Base-by-base conservation (phyloP, 352 stramenopile genomes). In the Saprolegnia diclina region DNA sequence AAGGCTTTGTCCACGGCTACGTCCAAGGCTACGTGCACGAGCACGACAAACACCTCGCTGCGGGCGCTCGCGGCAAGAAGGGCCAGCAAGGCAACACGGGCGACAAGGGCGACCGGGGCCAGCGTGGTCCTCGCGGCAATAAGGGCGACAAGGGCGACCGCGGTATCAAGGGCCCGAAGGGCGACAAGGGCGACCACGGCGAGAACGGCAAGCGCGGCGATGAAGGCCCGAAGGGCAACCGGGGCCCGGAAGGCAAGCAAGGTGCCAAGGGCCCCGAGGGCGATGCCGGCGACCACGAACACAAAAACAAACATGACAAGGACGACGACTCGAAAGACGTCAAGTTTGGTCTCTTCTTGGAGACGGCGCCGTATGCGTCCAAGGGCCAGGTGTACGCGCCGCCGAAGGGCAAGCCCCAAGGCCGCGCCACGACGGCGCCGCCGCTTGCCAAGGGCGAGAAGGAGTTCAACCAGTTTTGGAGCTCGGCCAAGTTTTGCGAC, bases 381-480 rank as follows among this genome's bases (percentile, higher is more conserved):
- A 22, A 54, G 24, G 46, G n/a, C n/a, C n/a, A n/a, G n/a, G n/a
- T n/a, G n/a, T n/a, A n/a, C 29, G 29, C 29, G 29, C 29, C 29
- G 29, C 29, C 29, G 29, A 35, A 35, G 29, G 2, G 29, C 29
- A 35, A 35, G 2, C 29, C 29, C 2, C 29, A 59, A 48, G 42
- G 52, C 52, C 45, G 40, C 32, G 26, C 59, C 59, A 54, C 19
- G 2, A 4, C 62, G 18, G 46, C 40, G 9, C 19, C 62, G 1
- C 19, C 62, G 7, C 35, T 19, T 5, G 45, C 26, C 5, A 38
- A 22, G 5, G 40, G 52, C 35, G 13, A 42, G 52, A 26, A 19
- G 24, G 62, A 68, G 40, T 68, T 68, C 35, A 68, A 57, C 26
- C 40, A 61, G 35, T 68, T 68, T 18, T 68, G 62, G 62, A 68